phyloP scores from a whole-genome alignment of 2,329 filamentous ascomycete genomes.

The Macrophomina tecta region DNA sequence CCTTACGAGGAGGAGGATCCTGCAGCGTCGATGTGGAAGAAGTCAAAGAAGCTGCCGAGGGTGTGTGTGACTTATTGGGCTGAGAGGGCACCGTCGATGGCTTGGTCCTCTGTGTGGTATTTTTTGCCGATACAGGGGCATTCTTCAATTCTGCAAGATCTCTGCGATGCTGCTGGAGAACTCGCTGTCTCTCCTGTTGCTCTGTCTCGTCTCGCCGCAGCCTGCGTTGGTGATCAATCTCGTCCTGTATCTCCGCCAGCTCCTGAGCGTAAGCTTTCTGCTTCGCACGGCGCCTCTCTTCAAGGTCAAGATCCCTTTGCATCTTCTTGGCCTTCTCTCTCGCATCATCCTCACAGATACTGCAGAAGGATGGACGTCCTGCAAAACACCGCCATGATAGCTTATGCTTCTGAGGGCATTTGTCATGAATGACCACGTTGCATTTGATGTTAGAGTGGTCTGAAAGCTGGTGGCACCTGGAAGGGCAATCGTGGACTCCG shows the following conservation, averaged over 20 bases:
- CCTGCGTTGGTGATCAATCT: slow-evolving; percentile 58
- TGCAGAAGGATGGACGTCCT: slow-evolving; percentile 49
- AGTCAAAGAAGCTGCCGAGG: not conserved
- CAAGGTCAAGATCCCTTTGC: slow-evolving; percentile 58
- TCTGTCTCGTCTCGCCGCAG: slow-evolving; percentile 52
- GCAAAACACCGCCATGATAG: slow-evolving; percentile 55
- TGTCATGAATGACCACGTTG: slow-evolving; percentile 48
- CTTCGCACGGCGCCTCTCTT: slow-evolving; percentile 53
- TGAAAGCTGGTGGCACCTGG: slow-evolving; percentile 65
- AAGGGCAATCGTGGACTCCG: slow-evolving; percentile 63
- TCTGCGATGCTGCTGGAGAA: slow-evolving; percentile 53
- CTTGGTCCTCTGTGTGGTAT: not conserved
- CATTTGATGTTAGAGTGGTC: slow-evolving; percentile 66
- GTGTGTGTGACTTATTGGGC: not conserved
- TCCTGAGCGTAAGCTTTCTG: slow-evolving; percentile 54
- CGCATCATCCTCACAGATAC: slow-evolving; percentile 59
- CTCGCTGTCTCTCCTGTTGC: slow-evolving; percentile 51
- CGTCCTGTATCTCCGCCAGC: slow-evolving; percentile 60
- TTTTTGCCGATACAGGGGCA: not conserved
- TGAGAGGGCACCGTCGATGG: not conserved
- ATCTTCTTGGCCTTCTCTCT: slow-evolving; percentile 51
- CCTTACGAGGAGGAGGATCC: not conserved
- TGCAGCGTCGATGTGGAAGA: not conserved
- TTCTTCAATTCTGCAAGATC: slow-evolving; percentile 53
- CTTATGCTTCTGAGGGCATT: slow-evolving; percentile 61